phyloP scores from a whole-genome alignment of 257 asterid genomes.

The Fraxinus pennsylvanica region DNA sequence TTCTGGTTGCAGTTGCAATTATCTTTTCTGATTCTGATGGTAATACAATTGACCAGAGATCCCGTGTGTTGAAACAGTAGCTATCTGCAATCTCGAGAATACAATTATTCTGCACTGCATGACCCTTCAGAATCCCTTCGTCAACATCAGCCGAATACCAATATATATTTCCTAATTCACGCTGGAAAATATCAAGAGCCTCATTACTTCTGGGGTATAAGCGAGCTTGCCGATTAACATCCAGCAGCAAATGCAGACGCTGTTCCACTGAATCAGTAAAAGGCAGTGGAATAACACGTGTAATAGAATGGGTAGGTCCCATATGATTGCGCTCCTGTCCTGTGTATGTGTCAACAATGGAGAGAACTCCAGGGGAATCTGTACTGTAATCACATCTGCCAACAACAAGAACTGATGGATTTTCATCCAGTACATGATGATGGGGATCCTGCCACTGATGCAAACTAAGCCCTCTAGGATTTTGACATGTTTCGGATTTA shows the following conservation, averaged over 20 bases:
- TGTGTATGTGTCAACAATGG: conserved; percentile 78
- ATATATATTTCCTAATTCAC: conserved; percentile 68
- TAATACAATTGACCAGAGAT: conserved; percentile 81
- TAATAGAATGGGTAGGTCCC: conserved; percentile 71
- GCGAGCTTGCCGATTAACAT: conserved; percentile 61
- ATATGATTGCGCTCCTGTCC: conserved; percentile 72
- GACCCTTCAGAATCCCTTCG: conserved; percentile 69
- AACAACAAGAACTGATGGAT: conserved; percentile 87
- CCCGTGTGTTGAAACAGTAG: conserved; percentile 65
- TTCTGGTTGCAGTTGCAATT: conserved; percentile 73
- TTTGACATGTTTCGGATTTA: conserved; percentile 65
- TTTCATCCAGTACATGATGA: conserved; percentile 94
- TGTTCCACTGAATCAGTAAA: conserved; percentile 85
- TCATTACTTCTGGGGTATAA: conserved; percentile 83
- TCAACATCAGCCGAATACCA: conserved; percentile 87
- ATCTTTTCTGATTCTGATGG: conserved; percentile 91
- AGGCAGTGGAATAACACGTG: conserved; percentile 74
- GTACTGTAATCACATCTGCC: conserved; percentile 73
- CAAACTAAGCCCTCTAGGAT: conserved; percentile 71
- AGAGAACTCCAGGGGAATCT: conserved; percentile 75
- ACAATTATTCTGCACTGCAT: conserved; percentile 58
- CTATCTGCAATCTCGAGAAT: conserved; percentile 55
- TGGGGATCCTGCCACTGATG: conserved; percentile 98
- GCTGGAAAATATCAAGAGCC: conserved; percentile 70
- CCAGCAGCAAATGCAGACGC: conserved; percentile 78